phyloP scores from a whole-genome alignment of 2,329 filamentous ascomycete species.

The Lasiodiplodia citricola region DNA sequence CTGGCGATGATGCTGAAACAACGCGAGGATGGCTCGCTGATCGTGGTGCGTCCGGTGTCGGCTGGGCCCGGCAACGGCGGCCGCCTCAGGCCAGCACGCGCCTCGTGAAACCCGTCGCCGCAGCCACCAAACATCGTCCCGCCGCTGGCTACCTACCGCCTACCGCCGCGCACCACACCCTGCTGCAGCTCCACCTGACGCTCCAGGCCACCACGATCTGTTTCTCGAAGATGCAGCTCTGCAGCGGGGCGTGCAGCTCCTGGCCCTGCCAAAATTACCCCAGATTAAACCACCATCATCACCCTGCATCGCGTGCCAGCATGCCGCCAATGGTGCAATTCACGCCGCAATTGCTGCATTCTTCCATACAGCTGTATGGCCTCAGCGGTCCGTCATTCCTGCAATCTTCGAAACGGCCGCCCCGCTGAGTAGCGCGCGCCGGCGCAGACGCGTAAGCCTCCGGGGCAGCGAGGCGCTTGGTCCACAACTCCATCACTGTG shows the following conservation, averaged over 20 bases:
- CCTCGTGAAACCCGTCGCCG: slow-evolving; percentile 9
- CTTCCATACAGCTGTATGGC: background rate
- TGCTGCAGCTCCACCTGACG: background rate
- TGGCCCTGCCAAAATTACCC: slow-evolving; percentile 14
- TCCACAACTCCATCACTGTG: slow-evolving; percentile 5
- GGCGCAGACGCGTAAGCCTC: slow-evolving; percentile 23
- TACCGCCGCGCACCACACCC: background rate
- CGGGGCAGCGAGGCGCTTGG: slow-evolving; percentile 13
- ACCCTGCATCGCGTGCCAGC: background rate
- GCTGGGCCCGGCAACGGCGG: background rate
- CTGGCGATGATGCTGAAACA: slow-evolving; percentile 8
- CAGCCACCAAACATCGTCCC: background rate
- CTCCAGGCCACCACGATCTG: slow-evolving; percentile 13
- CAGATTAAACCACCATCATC: background rate
- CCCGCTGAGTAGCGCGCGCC: slow-evolving; percentile 2
- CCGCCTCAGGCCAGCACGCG: background rate
- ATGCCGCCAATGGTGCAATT: slow-evolving; percentile 11
- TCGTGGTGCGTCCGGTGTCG: slow-evolving; percentile 6
- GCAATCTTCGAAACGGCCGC: slow-evolving; percentile 22
- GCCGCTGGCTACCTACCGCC: background rate
- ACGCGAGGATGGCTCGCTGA: background rate
- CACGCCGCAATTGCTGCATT: slow-evolving; percentile 1
- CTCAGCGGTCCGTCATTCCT: slow-evolving; percentile 16
- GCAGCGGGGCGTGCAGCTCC: slow-evolving; percentile 3
- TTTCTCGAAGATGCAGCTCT: background rate